Conservation (phyloP, 2,329 filamentous ascomycete genomes). For the Botryotinia globosa region DNA sequence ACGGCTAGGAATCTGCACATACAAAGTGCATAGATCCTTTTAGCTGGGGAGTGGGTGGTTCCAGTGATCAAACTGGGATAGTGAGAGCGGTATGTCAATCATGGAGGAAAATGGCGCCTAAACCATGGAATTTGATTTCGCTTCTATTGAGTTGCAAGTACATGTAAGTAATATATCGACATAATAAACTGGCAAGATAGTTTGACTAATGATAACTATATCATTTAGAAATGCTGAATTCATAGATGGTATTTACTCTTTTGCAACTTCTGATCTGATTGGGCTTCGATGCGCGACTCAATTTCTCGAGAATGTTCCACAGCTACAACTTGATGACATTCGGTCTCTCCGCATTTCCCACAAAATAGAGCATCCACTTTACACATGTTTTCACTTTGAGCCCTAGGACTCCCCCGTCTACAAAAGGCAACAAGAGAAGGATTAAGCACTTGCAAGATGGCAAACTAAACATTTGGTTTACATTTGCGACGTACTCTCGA, state of each 20-base stretch:
- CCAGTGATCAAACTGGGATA: too few species aligned
- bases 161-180: neutral
- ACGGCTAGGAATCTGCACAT: too few species aligned
- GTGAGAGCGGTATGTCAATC: neutral
- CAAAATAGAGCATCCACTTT: fast-evolving
- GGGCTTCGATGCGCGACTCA: neutral
- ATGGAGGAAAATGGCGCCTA: neutral
- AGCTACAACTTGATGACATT: neutral
- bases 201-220: neutral
- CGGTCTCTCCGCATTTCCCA: neutral
- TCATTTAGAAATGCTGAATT: neutral
- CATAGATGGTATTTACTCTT: neutral
- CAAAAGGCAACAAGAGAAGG: neutral
- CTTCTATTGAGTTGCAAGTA: neutral
- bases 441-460: neutral
- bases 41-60: too few species aligned
- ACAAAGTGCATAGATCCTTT: too few species aligned
- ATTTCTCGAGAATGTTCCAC: neutral
- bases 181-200: neutral
- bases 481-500: neutral
- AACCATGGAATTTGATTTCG: neutral
- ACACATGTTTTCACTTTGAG: neutral
- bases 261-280: neutral
- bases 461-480: neutral
- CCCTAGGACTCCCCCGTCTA: neutral